Base-by-base conservation (phyloP, 139 green algal genomes). In the Gonium pectorale region DNA sequence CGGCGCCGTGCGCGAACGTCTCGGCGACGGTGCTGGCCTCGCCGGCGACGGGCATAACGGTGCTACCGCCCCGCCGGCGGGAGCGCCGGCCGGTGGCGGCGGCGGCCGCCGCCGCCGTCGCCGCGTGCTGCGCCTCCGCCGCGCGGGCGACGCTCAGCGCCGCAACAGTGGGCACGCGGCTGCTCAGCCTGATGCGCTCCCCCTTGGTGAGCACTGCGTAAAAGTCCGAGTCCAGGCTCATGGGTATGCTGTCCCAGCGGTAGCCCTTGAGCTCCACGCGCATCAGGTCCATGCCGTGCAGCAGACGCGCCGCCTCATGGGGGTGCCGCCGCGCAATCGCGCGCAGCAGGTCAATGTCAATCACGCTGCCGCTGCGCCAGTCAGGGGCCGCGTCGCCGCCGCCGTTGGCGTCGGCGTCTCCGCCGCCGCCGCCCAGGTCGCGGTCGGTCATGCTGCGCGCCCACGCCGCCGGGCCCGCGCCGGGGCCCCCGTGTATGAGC, bases 161-260 rank as follows among this genome's bases (percentile, higher is more conserved):
- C 52, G 51, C 72, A 26, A 80, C 72, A 2, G 46, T 79, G n/a
- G 74, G 54, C 11, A 56, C 33, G 2, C 41, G 35, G 54, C 44
- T 81, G 56, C 73, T 69, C 11, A 81, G 37, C 38, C 24, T 54
- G 29, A 80, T 41, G 3, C 0, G 5, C 38, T 82, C 75, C 3
- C 75, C 75, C 8, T 33, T 31, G 40, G 59, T 35, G 29, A 72
- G 9, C 19, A 82, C 75, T 15, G 75, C 40, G 59, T 82, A 82
- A n/a, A 82, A 82, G 54, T 71, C 56, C 75, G 44, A n/a, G 59
- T 82, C 75, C 41, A 82, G 59, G 59, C 40, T 72, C 75, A 82
- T 82, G 75, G 75, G 75, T 26, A 82, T 71, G 44, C 60, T 60
- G 43, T 74, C 63, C 62, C 62, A 75, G 43, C 44, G 43, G 78